Percentiles rank a stretch among this genome's conserved stretches.
phyloP scores from a whole-genome alignment of 2,329 filamentous ascomycete genomes.

The Aphanocladium album region DNA sequence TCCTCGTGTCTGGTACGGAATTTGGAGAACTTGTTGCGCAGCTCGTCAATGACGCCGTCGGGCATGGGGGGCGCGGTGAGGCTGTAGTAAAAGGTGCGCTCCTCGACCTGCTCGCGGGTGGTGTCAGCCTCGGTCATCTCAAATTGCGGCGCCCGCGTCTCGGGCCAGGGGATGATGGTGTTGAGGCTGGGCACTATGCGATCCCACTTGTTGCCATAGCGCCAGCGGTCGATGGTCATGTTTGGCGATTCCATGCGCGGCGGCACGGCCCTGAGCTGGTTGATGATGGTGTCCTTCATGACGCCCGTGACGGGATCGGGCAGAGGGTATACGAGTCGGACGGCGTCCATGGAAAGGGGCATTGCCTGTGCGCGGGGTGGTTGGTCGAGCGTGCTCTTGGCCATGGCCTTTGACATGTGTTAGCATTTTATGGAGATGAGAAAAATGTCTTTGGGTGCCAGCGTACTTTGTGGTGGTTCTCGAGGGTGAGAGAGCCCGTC shows the following conservation, averaged over 20 bases:
- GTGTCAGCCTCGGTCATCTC: constrained; percentile 65
- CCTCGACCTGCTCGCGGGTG: constrained; percentile 67
- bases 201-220: constrained; percentile 39
- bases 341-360: constrained; percentile 60
- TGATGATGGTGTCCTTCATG: constrained; percentile 70
- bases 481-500: constrained; percentile 55
- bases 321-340: constrained; percentile 79
- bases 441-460: neutral
- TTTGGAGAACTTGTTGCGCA: constrained; percentile 75
- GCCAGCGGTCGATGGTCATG: constrained; percentile 37
- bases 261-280: constrained; percentile 57
- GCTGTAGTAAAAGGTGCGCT: constrained; percentile 70
- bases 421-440: neutral
- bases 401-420: constrained; percentile 37
- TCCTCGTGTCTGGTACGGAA: constrained; percentile 77
- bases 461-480: constrained; percentile 60
- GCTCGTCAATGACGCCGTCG: constrained; percentile 70
- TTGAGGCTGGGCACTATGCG: constrained; percentile 67
- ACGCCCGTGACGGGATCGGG: constrained; percentile 59
- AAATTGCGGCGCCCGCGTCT: constrained; percentile 42
- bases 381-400: constrained; percentile 39
- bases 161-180: constrained; percentile 72
- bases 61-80: constrained; percentile 77
- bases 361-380: constrained; percentile 26
- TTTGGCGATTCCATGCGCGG: constrained; percentile 41